phyloP scores from a whole-genome alignment of 164 flowering plant genomes.

The Nymphaea thermarum region DNA sequence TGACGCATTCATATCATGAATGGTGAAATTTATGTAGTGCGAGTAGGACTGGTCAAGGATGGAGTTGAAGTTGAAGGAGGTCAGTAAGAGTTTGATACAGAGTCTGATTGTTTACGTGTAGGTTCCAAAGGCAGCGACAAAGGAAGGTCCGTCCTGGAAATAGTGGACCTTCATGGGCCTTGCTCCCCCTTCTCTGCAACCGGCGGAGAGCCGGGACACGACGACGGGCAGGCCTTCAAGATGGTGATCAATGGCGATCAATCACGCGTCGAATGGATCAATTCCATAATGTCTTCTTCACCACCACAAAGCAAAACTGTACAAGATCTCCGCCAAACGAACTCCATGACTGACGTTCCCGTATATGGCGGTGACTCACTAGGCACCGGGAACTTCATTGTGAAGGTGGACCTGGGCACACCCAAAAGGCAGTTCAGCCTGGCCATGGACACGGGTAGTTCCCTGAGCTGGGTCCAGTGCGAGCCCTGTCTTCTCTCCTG shows the following conservation, averaged over 20 bases:
- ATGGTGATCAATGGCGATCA: not conserved
- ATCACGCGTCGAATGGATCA: slow-evolving; percentile 1
- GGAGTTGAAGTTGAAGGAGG: no score
- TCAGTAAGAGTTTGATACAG: no score
- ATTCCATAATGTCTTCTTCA: not conserved
- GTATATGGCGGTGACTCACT: no score
- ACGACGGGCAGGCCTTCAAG: slow-evolving; percentile 6
- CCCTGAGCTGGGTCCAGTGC: slow-evolving; percentile 4
- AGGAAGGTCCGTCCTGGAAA: slow-evolving; percentile 7
- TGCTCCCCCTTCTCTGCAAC: slow-evolving; percentile 9
- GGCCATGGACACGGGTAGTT: slow-evolving; percentile 6
- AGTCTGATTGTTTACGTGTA: not conserved
- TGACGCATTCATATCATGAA: no score
- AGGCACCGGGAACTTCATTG: slow-evolving; percentile 1
- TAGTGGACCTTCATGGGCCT: slow-evolving; percentile 16
- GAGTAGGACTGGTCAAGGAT: no score
- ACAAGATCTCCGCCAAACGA: no score
- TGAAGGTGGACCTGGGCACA: slow-evolving; percentile 2
- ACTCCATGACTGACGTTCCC: no score
- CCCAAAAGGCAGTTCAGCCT: not conserved
- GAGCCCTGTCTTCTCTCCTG: slow-evolving; percentile 1
- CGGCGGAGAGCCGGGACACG: not conserved
- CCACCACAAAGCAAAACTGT: no score
- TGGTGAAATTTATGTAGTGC: no score
- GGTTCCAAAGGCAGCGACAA: not conserved